Conservation (phyloP, 2,329 filamentous ascomycete species). For the Penicillium sp. region DNA sequence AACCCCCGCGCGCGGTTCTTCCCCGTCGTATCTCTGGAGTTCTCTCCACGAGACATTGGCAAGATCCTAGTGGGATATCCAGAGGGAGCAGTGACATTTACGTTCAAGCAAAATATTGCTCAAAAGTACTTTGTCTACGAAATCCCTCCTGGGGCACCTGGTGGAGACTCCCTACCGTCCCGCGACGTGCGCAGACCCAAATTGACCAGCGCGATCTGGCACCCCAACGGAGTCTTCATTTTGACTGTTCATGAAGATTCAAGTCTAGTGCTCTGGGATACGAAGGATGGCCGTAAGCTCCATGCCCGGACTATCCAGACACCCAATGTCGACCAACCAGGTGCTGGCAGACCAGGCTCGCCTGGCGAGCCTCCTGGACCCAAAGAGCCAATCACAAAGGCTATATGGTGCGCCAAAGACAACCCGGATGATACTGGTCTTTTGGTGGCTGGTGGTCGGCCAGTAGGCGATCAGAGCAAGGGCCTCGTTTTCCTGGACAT, state of each 20-base stretch:
- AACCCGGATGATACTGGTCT: constrained; percentile 92
- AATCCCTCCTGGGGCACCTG: constrained; percentile 75
- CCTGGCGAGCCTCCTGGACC: constrained; percentile 53
- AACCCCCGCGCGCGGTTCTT: constrained; percentile 65
- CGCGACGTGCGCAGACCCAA: constrained; percentile 66
- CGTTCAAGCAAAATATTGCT: constrained; percentile 85
- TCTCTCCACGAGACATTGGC: constrained; percentile 90
- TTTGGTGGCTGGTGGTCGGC: constrained; percentile 77
- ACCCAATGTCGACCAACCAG: constrained; percentile 68
- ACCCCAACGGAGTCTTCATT: constrained; percentile 88
- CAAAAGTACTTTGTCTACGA: constrained; percentile 80
- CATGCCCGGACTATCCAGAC: constrained; percentile 78
- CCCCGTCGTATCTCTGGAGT: constrained; percentile 70
- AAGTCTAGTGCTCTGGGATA: constrained; percentile 91
- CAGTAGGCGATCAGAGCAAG: constrained; percentile 64
- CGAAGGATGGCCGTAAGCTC: constrained; percentile 79
- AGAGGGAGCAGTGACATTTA: constrained; percentile 83
- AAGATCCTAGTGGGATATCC: constrained; percentile 88
- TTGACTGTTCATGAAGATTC: constrained; percentile 85
- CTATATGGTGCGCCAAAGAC: constrained; percentile 90
- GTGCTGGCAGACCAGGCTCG: constrained; percentile 44
- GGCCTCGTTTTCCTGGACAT: constrained; percentile 87
- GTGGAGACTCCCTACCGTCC: constrained; percentile 62
- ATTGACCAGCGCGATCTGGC: constrained; percentile 84
- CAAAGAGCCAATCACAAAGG: constrained; percentile 71